Evolutionary conservation across 495 filamentous ascomycete genomes (phyloP).

Genomic region (Annulohypoxylon moriforme): DNA sequence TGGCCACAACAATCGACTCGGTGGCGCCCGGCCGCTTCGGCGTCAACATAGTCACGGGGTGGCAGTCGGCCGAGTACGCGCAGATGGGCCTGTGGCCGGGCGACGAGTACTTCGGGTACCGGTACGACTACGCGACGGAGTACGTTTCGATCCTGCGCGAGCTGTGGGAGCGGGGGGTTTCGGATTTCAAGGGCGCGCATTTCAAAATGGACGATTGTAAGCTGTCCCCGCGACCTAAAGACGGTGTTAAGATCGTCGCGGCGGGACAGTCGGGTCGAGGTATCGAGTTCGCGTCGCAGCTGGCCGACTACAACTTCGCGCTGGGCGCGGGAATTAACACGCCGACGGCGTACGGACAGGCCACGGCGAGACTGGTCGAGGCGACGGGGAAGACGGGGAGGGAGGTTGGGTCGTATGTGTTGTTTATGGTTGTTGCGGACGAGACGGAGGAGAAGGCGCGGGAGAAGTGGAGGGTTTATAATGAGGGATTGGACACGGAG

Average conservation of each 20-base stretch:
- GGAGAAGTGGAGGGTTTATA: conserved; percentile 50
- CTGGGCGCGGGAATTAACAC: conserved; percentile 49
- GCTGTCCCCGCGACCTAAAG: conserved; percentile 47
- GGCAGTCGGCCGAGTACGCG: conserved; percentile 50
- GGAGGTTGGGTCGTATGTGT: conserved; percentile 48
- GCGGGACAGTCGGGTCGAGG: conserved; percentile 45
- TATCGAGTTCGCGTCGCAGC: conserved; percentile 48
- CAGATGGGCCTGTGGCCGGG: conserved; percentile 54
- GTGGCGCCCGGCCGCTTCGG: conserved; percentile 51
- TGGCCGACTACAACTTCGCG: conserved; percentile 50
- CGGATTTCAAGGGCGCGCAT: conserved; percentile 50
- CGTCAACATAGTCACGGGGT: conserved; percentile 51
- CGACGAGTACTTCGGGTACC: conserved; percentile 50
- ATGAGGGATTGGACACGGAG: conserved; percentile 45
- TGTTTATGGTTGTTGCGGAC: conserved; percentile 51
- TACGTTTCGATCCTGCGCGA: conserved; percentile 52
- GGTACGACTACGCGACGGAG: conserved; percentile 52
- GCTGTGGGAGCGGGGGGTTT: conserved; percentile 48
- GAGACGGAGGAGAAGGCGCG: conserved; percentile 48
- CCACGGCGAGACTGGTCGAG: conserved; percentile 42
- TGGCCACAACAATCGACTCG: conserved; percentile 49
- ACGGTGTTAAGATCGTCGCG: conserved; percentile 45
- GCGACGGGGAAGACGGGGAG: conserved; percentile 38
- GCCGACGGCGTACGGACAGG: conserved; percentile 38
- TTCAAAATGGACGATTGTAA: conserved; percentile 53